These are phyloP conservation scores for Erodium texanum DNA, from an alignment of 441 rosid species.

Conservation along the genomic window DNA sequence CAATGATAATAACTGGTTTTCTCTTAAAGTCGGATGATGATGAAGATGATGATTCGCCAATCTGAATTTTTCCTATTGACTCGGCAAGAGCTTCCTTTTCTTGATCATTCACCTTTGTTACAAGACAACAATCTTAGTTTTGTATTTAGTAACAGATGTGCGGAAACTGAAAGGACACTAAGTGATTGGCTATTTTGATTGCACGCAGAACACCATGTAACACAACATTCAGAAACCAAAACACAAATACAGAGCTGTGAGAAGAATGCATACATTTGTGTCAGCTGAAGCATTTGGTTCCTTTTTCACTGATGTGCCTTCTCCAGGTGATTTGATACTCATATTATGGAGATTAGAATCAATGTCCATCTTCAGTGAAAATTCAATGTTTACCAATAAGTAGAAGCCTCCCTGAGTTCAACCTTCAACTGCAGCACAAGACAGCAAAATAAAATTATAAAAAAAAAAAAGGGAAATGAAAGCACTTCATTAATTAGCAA, in stretches of 20 bases:
- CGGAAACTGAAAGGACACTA: neutral
- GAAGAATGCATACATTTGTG: neutral
- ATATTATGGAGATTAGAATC: conserved; percentile 28
- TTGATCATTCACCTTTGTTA: conserved; percentile 13
- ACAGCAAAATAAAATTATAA: neutral
- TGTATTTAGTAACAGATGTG: neutral
- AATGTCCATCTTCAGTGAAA: conserved; percentile 32
- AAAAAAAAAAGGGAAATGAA: neutral
- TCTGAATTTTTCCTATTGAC: conserved; percentile 53
- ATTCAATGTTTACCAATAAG: neutral
- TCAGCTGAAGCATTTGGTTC: neutral
- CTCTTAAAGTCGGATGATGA: conserved; percentile 50
- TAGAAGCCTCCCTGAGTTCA: neutral
- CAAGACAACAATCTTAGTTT: neutral
- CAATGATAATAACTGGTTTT: conserved; percentile 77
- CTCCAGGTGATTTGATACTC: conserved; percentile 30
- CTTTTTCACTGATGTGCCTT: conserved; percentile 8
- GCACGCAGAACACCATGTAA: neutral
- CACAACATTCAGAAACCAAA: neutral
- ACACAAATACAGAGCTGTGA: neutral
- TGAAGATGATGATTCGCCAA: conserved; percentile 25
- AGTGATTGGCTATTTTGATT: neutral
- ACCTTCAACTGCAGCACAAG: neutral
- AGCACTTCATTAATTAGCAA: too few relatives aligned
- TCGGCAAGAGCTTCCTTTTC: conserved; percentile 48